Evolutionary conservation across 2,329 filamentous ascomycete species (phyloP).

Genomic region (Pseudogymnoascus sp.): DNA sequence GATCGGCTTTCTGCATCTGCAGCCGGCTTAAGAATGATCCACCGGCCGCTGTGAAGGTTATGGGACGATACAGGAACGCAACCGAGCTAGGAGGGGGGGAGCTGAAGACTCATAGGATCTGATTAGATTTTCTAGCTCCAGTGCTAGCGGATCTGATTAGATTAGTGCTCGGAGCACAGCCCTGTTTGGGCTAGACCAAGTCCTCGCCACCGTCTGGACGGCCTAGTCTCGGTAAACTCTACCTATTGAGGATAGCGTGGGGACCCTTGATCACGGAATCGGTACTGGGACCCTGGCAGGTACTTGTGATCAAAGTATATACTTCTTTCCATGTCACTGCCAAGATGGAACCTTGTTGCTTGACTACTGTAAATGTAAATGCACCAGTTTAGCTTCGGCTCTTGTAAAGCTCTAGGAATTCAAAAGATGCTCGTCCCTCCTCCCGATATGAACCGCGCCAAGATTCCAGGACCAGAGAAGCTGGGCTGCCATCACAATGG

Average conservation of each 20-base stretch:
- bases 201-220: neutral
- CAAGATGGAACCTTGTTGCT: slow-evolving; percentile 6
- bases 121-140: slow-evolving; percentile 2
- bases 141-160: neutral
- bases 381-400: neutral
- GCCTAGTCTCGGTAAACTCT: neutral
- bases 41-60: neutral
- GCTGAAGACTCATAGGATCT: neutral
- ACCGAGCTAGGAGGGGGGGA: neutral
- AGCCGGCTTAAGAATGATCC: neutral
- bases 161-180: neutral
- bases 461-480: slow-evolving; percentile 8
- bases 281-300: neutral
- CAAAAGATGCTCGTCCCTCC: slow-evolving; percentile 6
- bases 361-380: slow-evolving; percentile 3
- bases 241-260: neutral
- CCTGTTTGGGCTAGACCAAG: neutral
- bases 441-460: neutral
- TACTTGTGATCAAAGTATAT: neutral
- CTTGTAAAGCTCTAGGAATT: neutral
- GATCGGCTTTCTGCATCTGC: neutral
- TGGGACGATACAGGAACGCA: neutral
- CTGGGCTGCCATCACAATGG: slow-evolving; percentile 11
- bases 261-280: neutral
- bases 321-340: neutral